A percentile compares a stretch with the other conserved stretches of the same genome.
These are phyloP conservation scores for Posidonia australis DNA, from an alignment of 106 monocot genomes.

Conservation along the genomic window DNA sequence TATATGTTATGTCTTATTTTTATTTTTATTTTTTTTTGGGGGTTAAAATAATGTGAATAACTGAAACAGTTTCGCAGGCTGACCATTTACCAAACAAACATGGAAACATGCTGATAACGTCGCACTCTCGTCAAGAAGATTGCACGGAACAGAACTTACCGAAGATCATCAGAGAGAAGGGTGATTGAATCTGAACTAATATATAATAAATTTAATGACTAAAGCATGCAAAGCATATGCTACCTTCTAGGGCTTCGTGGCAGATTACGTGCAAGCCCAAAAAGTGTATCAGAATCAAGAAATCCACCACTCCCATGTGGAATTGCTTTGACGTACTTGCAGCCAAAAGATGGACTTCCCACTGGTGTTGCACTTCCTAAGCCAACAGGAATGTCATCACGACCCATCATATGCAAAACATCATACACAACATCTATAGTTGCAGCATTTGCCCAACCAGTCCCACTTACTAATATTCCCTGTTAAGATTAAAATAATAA, in stretches of 20 bases:
- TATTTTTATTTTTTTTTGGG: background rate
- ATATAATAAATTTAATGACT: background rate
- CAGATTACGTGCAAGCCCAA: constrained; percentile 55
- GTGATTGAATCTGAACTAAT: background rate
- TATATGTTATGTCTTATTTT: no score
- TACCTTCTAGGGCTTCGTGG: constrained; percentile 88
- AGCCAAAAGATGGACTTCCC: constrained; percentile 39
- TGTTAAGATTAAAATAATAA: constrained; percentile 7
- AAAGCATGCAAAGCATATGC: background rate
- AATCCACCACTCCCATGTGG: constrained; percentile 76
- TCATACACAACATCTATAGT: constrained; percentile 84
- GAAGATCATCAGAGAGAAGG: background rate
- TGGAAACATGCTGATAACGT: no score
- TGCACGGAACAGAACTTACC: background rate
- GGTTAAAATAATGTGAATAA: no score
- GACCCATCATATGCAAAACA: constrained; percentile 92
- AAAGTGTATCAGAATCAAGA: constrained; percentile 87
- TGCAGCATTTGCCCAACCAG: constrained; percentile 87
- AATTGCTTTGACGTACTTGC: constrained; percentile 53
- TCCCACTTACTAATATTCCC: constrained; percentile 72
- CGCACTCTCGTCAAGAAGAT: no score
- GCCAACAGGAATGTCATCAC: constrained; percentile 88
- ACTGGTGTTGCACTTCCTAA: constrained; percentile 48
- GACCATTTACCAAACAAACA: no score
- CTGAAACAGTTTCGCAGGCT: no score